Evolutionary conservation across 352 stramenopile genomes (phyloP).

Genomic region (Elongisporangium senticosum): DNA sequence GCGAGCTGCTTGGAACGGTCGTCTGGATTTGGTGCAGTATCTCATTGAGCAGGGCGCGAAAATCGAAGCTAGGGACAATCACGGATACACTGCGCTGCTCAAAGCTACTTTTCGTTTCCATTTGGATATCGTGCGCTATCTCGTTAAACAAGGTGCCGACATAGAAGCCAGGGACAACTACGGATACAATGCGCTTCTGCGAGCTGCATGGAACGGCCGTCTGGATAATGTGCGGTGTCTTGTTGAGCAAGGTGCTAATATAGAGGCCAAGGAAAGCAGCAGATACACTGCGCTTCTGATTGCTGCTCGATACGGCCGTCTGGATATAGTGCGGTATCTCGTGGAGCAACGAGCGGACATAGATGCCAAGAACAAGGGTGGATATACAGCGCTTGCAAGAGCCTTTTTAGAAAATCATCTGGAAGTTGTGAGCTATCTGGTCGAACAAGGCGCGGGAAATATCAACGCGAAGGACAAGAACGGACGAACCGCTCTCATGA

Average conservation of each 20-base stretch:
- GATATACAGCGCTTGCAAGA: not conserved
- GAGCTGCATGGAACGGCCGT: not conserved
- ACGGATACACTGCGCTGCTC: constrained; percentile 1
- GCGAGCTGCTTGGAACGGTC: not conserved
- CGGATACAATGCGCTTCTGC: not conserved
- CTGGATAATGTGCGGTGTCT: not conserved
- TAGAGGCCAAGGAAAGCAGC: not conserved
- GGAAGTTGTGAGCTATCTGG: not conserved
- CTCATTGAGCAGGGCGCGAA: not conserved
- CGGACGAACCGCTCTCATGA: too few species aligned
- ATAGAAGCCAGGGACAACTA: constrained; percentile 3
- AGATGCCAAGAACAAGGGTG: constrained; percentile 5
- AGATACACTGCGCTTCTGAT: constrained; percentile 1
- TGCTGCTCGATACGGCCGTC: not conserved
- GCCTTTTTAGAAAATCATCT: not conserved
- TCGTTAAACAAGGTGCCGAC: not conserved
- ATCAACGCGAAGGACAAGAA: too few species aligned
- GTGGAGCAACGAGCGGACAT: not conserved
- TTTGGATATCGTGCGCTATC: constrained; percentile 2
- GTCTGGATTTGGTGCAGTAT: constrained; percentile 1
- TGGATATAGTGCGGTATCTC: constrained; percentile 1
- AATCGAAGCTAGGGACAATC: constrained; percentile 1
- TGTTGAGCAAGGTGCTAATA: not conserved
- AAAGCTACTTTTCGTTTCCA: not conserved
- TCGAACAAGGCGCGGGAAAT: not conserved